phyloP scores from a whole-genome alignment of 176 grass and related monocot genomes.

The Metroxylon sagu region DNA sequence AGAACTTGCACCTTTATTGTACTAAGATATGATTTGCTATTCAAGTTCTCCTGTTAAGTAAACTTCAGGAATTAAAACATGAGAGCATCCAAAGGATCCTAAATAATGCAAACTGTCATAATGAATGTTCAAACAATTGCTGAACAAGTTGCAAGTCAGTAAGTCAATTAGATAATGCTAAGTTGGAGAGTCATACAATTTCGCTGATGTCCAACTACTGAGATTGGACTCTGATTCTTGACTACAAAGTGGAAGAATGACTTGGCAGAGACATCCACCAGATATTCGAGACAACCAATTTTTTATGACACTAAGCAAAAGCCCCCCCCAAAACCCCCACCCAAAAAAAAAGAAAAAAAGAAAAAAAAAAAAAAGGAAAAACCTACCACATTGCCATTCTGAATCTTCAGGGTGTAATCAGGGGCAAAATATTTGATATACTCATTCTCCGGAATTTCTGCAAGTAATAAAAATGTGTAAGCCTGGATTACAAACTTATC shows the following conservation, averaged over 20 bases:
- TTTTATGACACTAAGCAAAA: no score
- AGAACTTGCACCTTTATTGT: conserved; percentile 91
- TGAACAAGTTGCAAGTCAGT: no score
- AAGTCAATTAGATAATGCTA: no score
- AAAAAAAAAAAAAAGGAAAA: conserved; percentile 15
- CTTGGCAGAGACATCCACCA: no score
- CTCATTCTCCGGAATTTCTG: conserved; percentile 94
- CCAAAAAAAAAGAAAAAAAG: background rate
- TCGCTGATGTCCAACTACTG: no score
- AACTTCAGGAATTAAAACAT: conserved; percentile 8
- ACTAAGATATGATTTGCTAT: conserved; percentile 92
- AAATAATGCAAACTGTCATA: no score
- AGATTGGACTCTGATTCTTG: no score
- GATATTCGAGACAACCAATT: no score
- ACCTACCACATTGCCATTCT: conserved; percentile 69
- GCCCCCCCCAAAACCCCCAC: no score
- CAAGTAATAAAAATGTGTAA: conserved; percentile 29
- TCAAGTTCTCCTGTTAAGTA: conserved; percentile 74
- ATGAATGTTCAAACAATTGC: no score
- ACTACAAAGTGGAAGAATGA: no score
- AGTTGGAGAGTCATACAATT: no score
- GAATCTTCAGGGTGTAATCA: conserved; percentile 79
- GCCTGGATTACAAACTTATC: background rate
- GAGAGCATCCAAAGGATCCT: conserved; percentile 1
- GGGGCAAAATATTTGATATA: conserved; percentile 89